Evolutionary conservation across 2,329 filamentous ascomycete species (phyloP), one percentile per base, ranked within the genome.

Genomic region (Aureobasidium sp.): DNA sequence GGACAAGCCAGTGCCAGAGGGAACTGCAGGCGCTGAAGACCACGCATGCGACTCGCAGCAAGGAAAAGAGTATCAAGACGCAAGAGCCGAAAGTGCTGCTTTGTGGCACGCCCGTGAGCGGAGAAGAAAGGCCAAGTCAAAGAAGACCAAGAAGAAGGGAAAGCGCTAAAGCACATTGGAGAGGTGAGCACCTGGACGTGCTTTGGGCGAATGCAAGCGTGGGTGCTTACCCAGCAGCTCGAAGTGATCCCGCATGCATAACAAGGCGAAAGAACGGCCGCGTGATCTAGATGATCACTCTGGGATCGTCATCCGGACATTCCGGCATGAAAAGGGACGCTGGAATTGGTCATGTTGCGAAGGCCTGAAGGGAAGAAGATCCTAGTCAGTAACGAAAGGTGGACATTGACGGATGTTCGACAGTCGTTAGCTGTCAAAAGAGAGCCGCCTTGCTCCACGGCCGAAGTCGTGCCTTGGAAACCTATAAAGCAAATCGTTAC

Each of bases 191-290:
- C n/a, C n/a, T n/a, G n/a, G n/a, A n/a, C n/a, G n/a, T n/a, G n/a
- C n/a, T n/a, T n/a, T n/a, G n/a, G n/a, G n/a, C n/a, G n/a, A n/a
- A n/a, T n/a, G n/a, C n/a, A n/a, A n/a, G n/a, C n/a, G n/a, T n/a
- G n/a, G n/a, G n/a, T n/a, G n/a, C n/a, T 3, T 45, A 29, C 41
- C 41, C 29, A 45, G 41, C n/a, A 14, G 22, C 29, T 49, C 32
- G 34, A 38, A 39, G 39, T 34, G 22, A 39, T 37, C 34, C 25
- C 39, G 45, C 32, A 49, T 38, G 45, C 45, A 39, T 49, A 49
- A 49, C 45, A 17, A 49, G 45, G 45, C 45, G n/a, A 38, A 45
- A 17, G 12, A 24, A 34, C 29, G 16, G 29, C 17, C 40, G 19
- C 41, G 19, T 45, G 44, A 48, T 30, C 41, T 45, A 19, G 1